Evolutionary conservation across 305 asterid genomes (phyloP).

Genomic region (Fraxinus sp.): DNA sequence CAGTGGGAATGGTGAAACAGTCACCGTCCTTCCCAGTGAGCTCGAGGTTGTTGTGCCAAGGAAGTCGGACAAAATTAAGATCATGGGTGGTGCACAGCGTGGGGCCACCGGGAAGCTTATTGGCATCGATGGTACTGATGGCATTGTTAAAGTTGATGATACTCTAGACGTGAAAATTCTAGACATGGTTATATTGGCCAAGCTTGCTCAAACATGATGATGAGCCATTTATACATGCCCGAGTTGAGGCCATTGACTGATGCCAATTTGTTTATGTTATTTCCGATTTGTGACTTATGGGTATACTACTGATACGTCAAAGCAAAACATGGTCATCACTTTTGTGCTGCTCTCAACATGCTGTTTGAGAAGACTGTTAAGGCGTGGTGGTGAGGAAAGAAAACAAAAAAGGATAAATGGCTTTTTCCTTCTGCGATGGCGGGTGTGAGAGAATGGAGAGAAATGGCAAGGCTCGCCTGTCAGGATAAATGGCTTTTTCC

Average conservation of each 20-base stretch:
- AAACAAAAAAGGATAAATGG: not conserved
- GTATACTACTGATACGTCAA: not conserved
- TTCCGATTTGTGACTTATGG: not conserved
- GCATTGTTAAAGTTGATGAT: constrained; percentile 83
- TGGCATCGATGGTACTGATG: constrained; percentile 90
- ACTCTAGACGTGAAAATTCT: constrained; percentile 79
- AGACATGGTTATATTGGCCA: constrained; percentile 74
- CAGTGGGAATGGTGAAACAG: constrained; percentile 64
- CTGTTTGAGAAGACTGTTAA: not conserved
- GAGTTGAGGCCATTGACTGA: not conserved
- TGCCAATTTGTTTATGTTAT: not conserved
- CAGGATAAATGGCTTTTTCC: not conserved
- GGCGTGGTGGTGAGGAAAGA: not conserved
- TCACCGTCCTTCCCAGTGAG: constrained; percentile 61
- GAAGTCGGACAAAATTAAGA: constrained; percentile 73
- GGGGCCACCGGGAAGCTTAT: constrained; percentile 86
- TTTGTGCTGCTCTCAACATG: not conserved
- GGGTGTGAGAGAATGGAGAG: not conserved
- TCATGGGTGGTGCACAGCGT: constrained; percentile 89
- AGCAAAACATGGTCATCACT: not conserved
- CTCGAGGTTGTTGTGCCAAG: constrained; percentile 70
- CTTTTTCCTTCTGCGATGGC: not conserved
- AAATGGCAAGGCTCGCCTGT: not conserved
- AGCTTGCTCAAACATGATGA: constrained; percentile 47
- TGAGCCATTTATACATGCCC: not conserved